Base-by-base conservation (phyloP, 1,284 basidiomycete genomes). In the Polyporus tsugae region DNA sequence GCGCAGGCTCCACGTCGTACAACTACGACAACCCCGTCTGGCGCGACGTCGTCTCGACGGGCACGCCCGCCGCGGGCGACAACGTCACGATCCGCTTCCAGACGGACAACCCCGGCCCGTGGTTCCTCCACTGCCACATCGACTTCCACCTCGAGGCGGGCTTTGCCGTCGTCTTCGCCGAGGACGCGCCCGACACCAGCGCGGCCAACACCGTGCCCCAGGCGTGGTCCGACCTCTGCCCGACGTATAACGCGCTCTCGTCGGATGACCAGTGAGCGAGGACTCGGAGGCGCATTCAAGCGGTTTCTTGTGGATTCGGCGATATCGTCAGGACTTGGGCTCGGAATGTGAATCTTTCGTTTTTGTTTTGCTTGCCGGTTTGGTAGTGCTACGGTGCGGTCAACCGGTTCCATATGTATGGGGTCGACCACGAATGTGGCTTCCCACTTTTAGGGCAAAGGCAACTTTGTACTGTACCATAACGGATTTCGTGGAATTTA, bases 11-110 rank as follows among this genome's bases (percentile, higher is more conserved):
- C 61, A 70, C 68, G 22, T 70, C 53, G 0, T 77, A 77, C 71
- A 80, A 81, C 75, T 81, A 75, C 64, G 78, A 66, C 41, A 76
- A 81, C 73, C 80, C 80, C 15, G 72, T 79, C 68, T 74, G 72
- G 33, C 77, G 80, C 64, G 80, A 81, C 67, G 74, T 75, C 22
- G 79, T 81, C 49, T 78, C 70, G 69, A 76, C 77, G 60, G 80
- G 80, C 15, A 68, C 67, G 22, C 71, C 71, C 38, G 63, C 62
- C 15, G 63, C 67, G 0, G 70, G 73, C n/a, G 79, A 80, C 68
- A 79, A 79, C 59, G 79, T 79, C 39, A 80, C 75, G 7, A 74
- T 76, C 61, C 73, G 77, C 11, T 77, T 77, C 70, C 52, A 49
- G 60, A 74, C 73, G 17, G 53, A 74, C 68, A 74, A 75, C 69